Evolutionary conservation across 768 basidiomycete genomes (phyloP).

Genomic region (Lentinula detonsa): DNA sequence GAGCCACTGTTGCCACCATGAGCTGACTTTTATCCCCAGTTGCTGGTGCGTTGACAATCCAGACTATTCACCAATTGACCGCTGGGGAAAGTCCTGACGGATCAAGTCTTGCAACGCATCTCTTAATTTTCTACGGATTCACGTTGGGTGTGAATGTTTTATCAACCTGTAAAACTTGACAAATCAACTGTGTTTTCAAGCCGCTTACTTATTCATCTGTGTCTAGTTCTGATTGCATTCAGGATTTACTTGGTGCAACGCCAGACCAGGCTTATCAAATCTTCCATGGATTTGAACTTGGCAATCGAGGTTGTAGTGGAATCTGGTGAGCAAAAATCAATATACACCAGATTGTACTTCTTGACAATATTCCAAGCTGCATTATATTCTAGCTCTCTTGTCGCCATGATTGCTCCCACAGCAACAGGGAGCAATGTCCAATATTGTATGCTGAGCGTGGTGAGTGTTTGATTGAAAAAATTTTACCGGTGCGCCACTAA

Average conservation of each 20-base stretch:
- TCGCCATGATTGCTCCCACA: slow-evolving; percentile 13
- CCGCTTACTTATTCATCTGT: neutral
- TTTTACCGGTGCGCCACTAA: neutral
- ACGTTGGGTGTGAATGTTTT: slow-evolving; percentile 10
- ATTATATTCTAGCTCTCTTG: slow-evolving; percentile 8
- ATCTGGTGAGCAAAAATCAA: slow-evolving; percentile 4
- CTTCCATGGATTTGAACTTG: slow-evolving; percentile 7
- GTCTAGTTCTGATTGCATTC: slow-evolving; percentile 10
- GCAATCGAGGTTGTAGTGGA: slow-evolving; percentile 11
- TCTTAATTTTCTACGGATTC: slow-evolving; percentile 10
- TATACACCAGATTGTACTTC: neutral
- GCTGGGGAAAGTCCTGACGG: slow-evolving; percentile 10
- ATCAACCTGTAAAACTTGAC: slow-evolving; percentile 7
- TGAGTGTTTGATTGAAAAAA: neutral
- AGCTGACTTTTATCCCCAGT: neutral
- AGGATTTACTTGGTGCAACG: slow-evolving; percentile 10
- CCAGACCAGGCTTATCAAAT: neutral
- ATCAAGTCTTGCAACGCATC: slow-evolving; percentile 7
- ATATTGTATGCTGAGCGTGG: slow-evolving; percentile 10
- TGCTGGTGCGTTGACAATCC: slow-evolving; percentile 9
- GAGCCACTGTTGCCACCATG: neutral
- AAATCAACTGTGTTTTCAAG: neutral
- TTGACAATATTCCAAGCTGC: slow-evolving; percentile 2
- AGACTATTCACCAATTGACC: slow-evolving; percentile 8
- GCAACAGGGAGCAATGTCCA: slow-evolving; percentile 9